Evolutionary conservation across 176 grass and related monocot genomes (phyloP), one percentile per base, ranked within the genome.

Genomic region (Rhipidocladum racemiflorum): DNA sequence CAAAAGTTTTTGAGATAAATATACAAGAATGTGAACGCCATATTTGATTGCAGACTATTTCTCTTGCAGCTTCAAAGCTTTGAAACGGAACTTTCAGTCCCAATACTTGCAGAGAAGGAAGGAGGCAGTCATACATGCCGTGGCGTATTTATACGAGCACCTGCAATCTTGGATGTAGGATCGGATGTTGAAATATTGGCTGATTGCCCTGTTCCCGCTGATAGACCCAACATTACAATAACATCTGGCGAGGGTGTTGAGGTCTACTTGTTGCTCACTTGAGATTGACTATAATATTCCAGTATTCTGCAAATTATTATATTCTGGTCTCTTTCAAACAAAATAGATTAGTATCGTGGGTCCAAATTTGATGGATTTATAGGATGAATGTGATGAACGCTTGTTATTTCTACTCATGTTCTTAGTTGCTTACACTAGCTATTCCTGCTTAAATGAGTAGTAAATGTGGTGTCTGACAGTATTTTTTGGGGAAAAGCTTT

Each of bases 131-230:
- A 72, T 73, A 85, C 74, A 27, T 95, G 85, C 48, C 92, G 95
- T 80, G 95, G 90, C 17, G 92, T 98, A 56, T 95, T 98, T 91
- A 95, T 98, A 82, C 87, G 95, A 10, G 95, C 95, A 55, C 95
- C 95, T 81, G 95, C 92, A 70, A 98, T 98, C 75, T 42, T 98
- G 86, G 92, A 95, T 83, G 95, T 84, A 20, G 95, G 95, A 11
- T 65, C 85, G 23, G 79, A 89, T 82, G 95, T 98, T 61, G 95
- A 98, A 81, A 65, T 98, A 74, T 61, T 98, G 86, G 92, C 95
- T 7, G 71, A 95, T 65, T 95, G 88, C 28, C 90, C 90, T 86
- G 90, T 95, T 78, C 91, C 92, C 5, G 46, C 81, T 36, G 82
- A 89, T 61, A 80, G 36, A 67, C 80, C 85, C 24, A 91, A 49